A percentile compares a stretch with the other conserved stretches of the same genome.
Evolutionary conservation across 805 yeast genomes (phyloP).

Genomic region (Aciculoconidium aculeatum): DNA sequence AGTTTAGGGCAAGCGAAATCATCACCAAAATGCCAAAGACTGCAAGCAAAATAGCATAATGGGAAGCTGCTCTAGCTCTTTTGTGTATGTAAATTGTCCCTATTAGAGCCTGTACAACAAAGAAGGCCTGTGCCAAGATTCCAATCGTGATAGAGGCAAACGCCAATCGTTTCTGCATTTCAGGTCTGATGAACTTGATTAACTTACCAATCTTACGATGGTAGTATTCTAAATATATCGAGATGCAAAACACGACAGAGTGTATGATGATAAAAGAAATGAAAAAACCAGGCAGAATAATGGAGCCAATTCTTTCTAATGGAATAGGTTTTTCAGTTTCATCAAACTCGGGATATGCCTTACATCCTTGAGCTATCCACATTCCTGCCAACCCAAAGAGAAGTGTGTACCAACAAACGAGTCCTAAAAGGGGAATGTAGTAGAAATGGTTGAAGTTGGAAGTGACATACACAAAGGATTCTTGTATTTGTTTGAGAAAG

Average conservation of each 20-base stretch:
- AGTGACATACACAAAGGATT: constrained; percentile 11
- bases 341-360: constrained; percentile 17
- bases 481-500: too few species aligned
- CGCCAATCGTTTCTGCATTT: constrained; percentile 18
- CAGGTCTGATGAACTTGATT: constrained; percentile 21
- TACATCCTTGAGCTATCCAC: constrained; percentile 17
- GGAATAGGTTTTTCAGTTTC: constrained; percentile 19
- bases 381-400: constrained; percentile 16
- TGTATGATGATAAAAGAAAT: constrained; percentile 17
- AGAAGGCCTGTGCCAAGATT: constrained; percentile 17
- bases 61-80: constrained; percentile 11
- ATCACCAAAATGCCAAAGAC: constrained; percentile 20
- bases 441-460: constrained; percentile 21
- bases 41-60: constrained; percentile 20
- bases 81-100: constrained; percentile 14
- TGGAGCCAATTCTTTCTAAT: constrained; percentile 20
- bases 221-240: constrained; percentile 22
- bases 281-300: constrained; percentile 19
- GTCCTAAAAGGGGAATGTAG: constrained; percentile 20
- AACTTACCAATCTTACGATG: constrained; percentile 24
- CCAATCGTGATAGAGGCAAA: constrained; percentile 18
- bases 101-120: constrained; percentile 14
- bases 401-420: constrained; percentile 20
- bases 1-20: constrained; percentile 20
- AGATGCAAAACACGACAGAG: constrained; percentile 15